A percentile compares a stretch with the other conserved stretches of the same genome.
Conservation (phyloP, 1,284 basidiomycete genomes). For the Moesziomyces sp. region DNA sequence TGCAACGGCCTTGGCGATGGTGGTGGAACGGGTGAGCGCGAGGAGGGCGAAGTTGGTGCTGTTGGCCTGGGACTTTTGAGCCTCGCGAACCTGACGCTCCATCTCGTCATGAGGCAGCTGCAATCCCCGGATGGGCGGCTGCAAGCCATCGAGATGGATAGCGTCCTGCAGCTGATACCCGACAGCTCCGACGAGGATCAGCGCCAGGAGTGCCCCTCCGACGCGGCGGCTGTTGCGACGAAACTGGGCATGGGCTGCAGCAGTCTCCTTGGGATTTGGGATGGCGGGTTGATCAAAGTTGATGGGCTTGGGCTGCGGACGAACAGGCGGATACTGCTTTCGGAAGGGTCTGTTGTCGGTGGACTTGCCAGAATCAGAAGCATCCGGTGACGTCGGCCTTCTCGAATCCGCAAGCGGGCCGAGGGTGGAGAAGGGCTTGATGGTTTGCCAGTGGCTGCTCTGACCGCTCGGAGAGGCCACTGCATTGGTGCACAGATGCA, state of each 20-base stretch:
- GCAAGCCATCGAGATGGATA: conserved; percentile 50
- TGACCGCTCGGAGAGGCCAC: neutral
- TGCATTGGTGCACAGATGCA: neutral
- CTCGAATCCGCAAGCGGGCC: neutral
- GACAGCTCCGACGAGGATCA: conserved; percentile 18
- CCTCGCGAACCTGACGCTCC: conserved; percentile 50
- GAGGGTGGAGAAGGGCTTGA: neutral
- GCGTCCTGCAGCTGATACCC: conserved; percentile 43
- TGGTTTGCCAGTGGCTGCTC: neutral
- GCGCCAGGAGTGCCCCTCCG: conserved; percentile 9
- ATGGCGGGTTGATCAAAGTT: conserved; percentile 65
- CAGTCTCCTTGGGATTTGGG: conserved; percentile 61
- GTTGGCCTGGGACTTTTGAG: conserved; percentile 49
- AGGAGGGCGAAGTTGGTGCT: conserved; percentile 55
- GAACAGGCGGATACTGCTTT: conserved; percentile 59
- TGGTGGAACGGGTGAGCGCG: conserved; percentile 60
- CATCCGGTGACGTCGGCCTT: conserved; percentile 1
- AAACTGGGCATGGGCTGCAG: conserved; percentile 60
- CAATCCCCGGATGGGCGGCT: conserved; percentile 30
- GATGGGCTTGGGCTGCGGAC: conserved; percentile 52
- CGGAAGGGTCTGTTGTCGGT: conserved; percentile 38
- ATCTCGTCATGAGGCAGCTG: conserved; percentile 54
- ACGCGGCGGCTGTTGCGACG: conserved; percentile 36
- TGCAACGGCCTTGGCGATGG: conserved; percentile 64
- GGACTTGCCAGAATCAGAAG: conserved; percentile 1